Percentiles rank a stretch among this genome's conserved stretches.
These are phyloP conservation scores for Fusarium newnesense DNA, from an alignment of 2,329 filamentous ascomycete species.

Conservation along the genomic window DNA sequence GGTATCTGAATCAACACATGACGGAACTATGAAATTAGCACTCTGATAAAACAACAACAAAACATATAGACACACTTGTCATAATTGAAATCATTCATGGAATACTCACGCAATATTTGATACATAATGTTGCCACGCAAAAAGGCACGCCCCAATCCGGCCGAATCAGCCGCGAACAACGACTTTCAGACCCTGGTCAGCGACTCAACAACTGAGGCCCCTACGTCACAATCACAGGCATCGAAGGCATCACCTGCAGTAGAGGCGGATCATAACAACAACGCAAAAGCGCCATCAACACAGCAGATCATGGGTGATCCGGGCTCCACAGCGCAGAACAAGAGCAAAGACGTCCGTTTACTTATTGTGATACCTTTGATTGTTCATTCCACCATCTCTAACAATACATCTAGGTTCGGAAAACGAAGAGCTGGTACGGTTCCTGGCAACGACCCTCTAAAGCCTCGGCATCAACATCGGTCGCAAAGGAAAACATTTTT, in stretches of 20 bases:
- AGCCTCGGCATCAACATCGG: constrained; percentile 67
- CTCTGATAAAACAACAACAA: constrained; percentile 14
- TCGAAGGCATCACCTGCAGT: constrained; percentile 35
- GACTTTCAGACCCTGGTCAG: constrained; percentile 25
- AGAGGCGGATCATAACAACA: constrained; percentile 26
- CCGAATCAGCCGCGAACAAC: constrained; percentile 31
- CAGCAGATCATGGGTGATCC: constrained; percentile 27
- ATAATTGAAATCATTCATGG: constrained; percentile 13
- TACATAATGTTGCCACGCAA: constrained; percentile 49
- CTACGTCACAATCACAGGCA: constrained; percentile 46
- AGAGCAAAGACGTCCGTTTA: constrained; percentile 28
- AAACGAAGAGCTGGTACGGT: constrained; percentile 70
- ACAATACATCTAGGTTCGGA: constrained; percentile 55
- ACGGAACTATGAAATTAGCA: constrained; percentile 23
- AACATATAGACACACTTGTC: constrained; percentile 8
- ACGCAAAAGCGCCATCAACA: constrained; percentile 26
- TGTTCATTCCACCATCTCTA: not conserved
- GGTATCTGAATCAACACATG: constrained; percentile 39
- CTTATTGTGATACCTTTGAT: not conserved
- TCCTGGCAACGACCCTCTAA: constrained; percentile 68
- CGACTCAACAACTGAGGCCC: constrained; percentile 23
- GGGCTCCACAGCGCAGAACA: constrained; percentile 9
- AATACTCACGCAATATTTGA: not conserved
- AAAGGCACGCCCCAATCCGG: constrained; percentile 46
- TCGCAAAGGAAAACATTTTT: constrained; percentile 70